phyloP scores from a whole-genome alignment of 306 rosid genomes.

The Acmispon strigosus region DNA sequence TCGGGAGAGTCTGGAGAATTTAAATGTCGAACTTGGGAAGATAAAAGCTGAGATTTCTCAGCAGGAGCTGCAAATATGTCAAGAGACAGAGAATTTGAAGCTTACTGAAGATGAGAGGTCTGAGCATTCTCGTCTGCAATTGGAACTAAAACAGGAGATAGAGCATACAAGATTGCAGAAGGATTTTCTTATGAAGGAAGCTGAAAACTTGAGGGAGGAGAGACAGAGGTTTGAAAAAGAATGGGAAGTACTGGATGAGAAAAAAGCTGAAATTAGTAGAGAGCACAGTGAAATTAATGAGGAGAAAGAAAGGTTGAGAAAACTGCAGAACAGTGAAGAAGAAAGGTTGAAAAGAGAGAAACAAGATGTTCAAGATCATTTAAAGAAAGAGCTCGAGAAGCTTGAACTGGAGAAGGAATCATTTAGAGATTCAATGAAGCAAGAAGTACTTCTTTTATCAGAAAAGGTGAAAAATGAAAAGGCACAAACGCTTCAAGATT shows the following conservation, averaged over 20 bases:
- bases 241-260: conserved; percentile 80
- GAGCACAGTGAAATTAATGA: conserved; percentile 39
- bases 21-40: conserved; percentile 51
- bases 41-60: conserved; percentile 46
- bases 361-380: conserved; percentile 38
- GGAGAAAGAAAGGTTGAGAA: conserved; percentile 60
- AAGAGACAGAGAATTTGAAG: conserved; percentile 55
- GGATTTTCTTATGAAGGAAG: conserved; percentile 48
- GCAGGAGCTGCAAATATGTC: conserved; percentile 48
- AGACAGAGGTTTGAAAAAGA: conserved; percentile 79
- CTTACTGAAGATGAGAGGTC: conserved; percentile 62
- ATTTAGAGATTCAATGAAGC: conserved; percentile 47
- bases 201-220: conserved; percentile 65
- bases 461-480: conserved; percentile 51
- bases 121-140: conserved; percentile 59
- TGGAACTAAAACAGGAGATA: conserved; percentile 68
- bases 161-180: conserved; percentile 55
- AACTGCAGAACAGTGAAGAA: conserved; percentile 44
- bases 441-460: conserved; percentile 49
- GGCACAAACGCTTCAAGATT: conserved; percentile 48
- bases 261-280: conserved; percentile 43
- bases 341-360: conserved; percentile 63
- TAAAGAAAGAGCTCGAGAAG: conserved; percentile 55
- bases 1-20: conserved; percentile 40
- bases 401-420: conserved; percentile 72